Evolutionary conservation across 1,284 basidiomycete species (phyloP), one percentile per base, ranked within the genome.

Genomic region (Cutaneotrichosporon dermatis): DNA sequence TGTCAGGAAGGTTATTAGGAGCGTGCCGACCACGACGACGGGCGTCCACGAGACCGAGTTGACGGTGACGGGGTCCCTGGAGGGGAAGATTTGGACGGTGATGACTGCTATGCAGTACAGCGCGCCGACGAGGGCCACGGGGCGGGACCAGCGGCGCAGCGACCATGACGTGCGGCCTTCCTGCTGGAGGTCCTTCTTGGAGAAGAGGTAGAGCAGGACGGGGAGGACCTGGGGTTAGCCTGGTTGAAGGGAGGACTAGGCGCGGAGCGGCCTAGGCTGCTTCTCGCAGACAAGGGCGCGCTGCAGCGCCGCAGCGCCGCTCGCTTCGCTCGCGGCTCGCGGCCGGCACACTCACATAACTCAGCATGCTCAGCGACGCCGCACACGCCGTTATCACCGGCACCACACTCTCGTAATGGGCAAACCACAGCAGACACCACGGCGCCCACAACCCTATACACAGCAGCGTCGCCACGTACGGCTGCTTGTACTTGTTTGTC

Each of bases 161-260:
- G 71, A 72, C 75, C 75, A 79, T 6, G 68, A 68, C 10, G 71
- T 72, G 42, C 77, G 63, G 8, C 75, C 74, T 58, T 79, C 77
- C 8, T 64, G 60, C 51, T 72, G 68, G 11, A 79, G 61, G 58
- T 79, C 68, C 37, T 69, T 68, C 13, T 63, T 64, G 2, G 72
- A 74, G 12, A 75, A 15, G 4, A 79, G 65, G 57, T 77, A 79
- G 44, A 79, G 59, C 3, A 64, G 53, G 6, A 73, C 67, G 4
- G 75, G 75, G 1, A 71, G 62, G 25, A 63, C 41, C 67, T 70
- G 58, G 10, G 51, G 53, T 51, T 34, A 41, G 25, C 37, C 25
- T 25, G 25, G 25, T 25, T 25, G 25, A 25, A 25, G 25, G 25
- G 25, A 25, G 25, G 25, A 25, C 25, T 25, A 25, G 25, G 25